Conservation (phyloP, 208 protist genomes). For the Acanthamoeba comandoni region DNA sequence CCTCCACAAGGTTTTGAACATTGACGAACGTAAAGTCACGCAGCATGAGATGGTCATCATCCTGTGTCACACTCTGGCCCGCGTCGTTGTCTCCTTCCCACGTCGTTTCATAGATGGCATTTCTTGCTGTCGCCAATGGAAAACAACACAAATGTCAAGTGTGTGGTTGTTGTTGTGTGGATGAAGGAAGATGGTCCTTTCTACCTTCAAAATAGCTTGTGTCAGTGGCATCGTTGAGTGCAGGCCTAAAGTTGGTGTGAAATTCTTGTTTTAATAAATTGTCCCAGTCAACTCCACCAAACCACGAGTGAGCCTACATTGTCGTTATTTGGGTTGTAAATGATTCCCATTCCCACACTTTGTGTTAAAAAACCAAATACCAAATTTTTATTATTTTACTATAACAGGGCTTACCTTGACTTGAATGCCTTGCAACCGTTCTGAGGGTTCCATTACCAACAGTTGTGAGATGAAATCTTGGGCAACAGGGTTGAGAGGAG, state of each 20-base stretch:
- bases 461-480: background rate
- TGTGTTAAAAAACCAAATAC: too few relatives aligned
- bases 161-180: too few relatives aligned
- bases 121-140: too few relatives aligned
- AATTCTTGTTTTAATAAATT: constrained; percentile 76
- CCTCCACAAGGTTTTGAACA: background rate
- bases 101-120: constrained; percentile 14
- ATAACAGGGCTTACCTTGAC: too few relatives aligned
- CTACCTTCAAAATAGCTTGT: constrained; percentile 30
- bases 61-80: background rate
- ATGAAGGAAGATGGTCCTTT: constrained; percentile 42
- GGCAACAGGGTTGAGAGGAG: background rate
- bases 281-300: constrained; percentile 84
- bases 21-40: constrained; percentile 13
- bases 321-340: too few relatives aligned
- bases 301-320: constrained; percentile 86
- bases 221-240: background rate
- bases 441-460: constrained; percentile 13
- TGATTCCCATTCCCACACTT: constrained; percentile 74
- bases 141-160: too few relatives aligned
- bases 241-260: too few relatives aligned
- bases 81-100: constrained; percentile 13
- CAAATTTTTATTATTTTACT: too few relatives aligned
- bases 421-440: background rate
- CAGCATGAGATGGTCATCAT: background rate